Conservation (phyloP, 176 grass and related monocot genomes). For the Dactylis glomerata region DNA sequence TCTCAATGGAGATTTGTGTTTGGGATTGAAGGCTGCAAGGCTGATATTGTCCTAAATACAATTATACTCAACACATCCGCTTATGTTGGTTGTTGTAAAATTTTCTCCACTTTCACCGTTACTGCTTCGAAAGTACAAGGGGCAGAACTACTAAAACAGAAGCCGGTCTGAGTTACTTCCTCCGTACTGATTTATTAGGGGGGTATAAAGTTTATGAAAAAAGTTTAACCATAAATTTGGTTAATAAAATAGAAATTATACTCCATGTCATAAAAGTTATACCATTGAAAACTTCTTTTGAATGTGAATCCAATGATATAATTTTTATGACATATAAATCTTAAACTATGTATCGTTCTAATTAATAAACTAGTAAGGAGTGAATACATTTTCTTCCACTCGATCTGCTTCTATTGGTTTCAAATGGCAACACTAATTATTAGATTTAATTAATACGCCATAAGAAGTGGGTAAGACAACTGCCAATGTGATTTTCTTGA, state of each 20-base stretch:
- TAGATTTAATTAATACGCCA: background rate
- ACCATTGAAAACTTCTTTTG: too few species aligned
- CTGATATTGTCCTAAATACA: conserved; percentile 67
- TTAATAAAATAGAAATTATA: too few species aligned
- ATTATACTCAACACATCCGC: conserved; percentile 92
- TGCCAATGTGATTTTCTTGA: background rate
- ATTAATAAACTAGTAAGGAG: too few species aligned
- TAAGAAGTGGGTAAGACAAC: background rate
- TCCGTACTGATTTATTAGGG: too few species aligned
- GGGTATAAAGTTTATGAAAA: too few species aligned
- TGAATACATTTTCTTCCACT: background rate
- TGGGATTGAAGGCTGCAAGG: conserved; percentile 46
- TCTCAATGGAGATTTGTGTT: conserved; percentile 65
- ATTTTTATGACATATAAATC: too few species aligned
- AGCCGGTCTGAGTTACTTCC: too few species aligned
- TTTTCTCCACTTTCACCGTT: background rate
- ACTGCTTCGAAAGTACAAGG: background rate
- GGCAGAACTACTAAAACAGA: too few species aligned
- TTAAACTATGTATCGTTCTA: too few species aligned
- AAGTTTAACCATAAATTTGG: too few species aligned
- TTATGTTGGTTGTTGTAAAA: conserved; percentile 34
- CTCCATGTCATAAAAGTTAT: too few species aligned
- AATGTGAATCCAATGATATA: too few species aligned
- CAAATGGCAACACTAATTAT: background rate
- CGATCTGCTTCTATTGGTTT: background rate